These are phyloP conservation scores for Platanus orientalis DNA, from an alignment of 164 flowering plant genomes.

Conservation along the genomic window DNA sequence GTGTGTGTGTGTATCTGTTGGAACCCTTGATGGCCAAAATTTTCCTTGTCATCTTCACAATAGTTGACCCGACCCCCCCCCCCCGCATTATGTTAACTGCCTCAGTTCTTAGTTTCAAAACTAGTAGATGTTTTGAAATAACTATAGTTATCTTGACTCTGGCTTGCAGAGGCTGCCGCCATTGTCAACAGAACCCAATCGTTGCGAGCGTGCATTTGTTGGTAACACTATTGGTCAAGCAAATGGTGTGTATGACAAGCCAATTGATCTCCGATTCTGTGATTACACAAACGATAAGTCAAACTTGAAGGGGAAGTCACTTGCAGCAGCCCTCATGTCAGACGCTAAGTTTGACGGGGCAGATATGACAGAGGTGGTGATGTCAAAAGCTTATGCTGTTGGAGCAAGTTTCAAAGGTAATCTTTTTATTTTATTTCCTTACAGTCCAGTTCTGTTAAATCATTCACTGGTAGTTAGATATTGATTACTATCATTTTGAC, in stretches of 20 bases:
- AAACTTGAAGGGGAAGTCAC: slow-evolving; percentile 88
- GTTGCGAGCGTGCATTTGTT: slow-evolving; percentile 86
- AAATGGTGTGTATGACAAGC: slow-evolving; percentile 94
- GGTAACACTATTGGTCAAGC: slow-evolving; percentile 99
- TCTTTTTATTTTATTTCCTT: background rate
- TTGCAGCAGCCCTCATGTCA: slow-evolving; percentile 93
- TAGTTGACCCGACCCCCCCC: too few relatives aligned
- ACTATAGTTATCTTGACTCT: slow-evolving; percentile 6
- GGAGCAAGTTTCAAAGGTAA: slow-evolving; percentile 97
- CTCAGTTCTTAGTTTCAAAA: background rate
- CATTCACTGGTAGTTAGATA: too few relatives aligned
- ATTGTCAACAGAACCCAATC: slow-evolving; percentile 75
- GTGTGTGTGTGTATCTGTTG: too few relatives aligned
- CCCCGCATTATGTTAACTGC: too few relatives aligned
- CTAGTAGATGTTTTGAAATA: background rate
- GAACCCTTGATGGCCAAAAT: too few relatives aligned
- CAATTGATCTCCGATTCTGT: slow-evolving; percentile 92
- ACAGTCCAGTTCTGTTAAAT: background rate
- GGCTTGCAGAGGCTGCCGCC: slow-evolving; percentile 75
- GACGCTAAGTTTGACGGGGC: slow-evolving; percentile 98
- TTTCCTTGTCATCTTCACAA: too few relatives aligned
- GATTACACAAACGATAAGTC: slow-evolving; percentile 85
- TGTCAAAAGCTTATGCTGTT: slow-evolving; percentile 99
- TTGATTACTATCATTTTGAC: too few relatives aligned
- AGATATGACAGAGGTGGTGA: slow-evolving; percentile 92